A percentile compares a stretch with the other conserved stretches of the same genome.
These are phyloP conservation scores for Arthroderma sp. DNA, from an alignment of 2,329 filamentous ascomycete species.

Conservation along the genomic window DNA sequence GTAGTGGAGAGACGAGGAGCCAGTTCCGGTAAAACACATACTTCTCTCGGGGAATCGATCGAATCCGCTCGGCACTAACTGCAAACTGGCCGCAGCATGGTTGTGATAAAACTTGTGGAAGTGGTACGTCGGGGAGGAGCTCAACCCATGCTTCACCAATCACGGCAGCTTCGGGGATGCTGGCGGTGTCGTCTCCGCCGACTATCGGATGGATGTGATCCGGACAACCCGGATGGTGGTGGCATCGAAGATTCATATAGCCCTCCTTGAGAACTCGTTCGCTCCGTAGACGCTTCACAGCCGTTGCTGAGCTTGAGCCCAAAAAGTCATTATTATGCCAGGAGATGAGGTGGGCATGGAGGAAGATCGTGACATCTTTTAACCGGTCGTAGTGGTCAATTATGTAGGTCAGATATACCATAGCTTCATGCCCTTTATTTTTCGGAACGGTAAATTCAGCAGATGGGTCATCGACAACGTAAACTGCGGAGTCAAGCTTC, in stretches of 20 bases:
- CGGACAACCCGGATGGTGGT: slow-evolving; percentile 45
- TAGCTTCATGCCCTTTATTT: slow-evolving; percentile 51
- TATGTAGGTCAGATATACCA: slow-evolving; percentile 50
- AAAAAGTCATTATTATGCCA: slow-evolving; percentile 50
- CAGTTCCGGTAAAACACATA: slow-evolving; percentile 49
- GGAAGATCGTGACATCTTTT: slow-evolving; percentile 46
- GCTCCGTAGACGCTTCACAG: slow-evolving; percentile 39
- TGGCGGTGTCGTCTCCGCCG: slow-evolving; percentile 27
- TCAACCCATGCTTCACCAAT: slow-evolving; percentile 36
- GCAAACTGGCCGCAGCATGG: slow-evolving; percentile 55
- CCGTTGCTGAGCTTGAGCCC: slow-evolving; percentile 37
- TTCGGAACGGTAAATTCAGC: slow-evolving; percentile 39
- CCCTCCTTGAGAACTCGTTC: slow-evolving; percentile 40
- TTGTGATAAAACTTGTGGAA: slow-evolving; percentile 41
- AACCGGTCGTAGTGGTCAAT: slow-evolving; percentile 49
- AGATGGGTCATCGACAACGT: slow-evolving; percentile 40
- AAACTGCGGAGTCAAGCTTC: slow-evolving; percentile 36
- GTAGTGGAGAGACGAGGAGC: slow-evolving; percentile 44
- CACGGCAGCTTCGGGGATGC: slow-evolving; percentile 36
- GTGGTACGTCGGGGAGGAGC: slow-evolving; percentile 32
- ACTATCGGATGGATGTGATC: slow-evolving; percentile 41
- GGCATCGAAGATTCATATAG: slow-evolving; percentile 49
- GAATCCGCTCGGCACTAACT: slow-evolving; percentile 44
- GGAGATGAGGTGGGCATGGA: slow-evolving; percentile 43
- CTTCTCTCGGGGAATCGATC: slow-evolving; percentile 37